These are phyloP conservation scores for Colletotrichum caudatum DNA, from an alignment of 2,329 filamentous ascomycete species.

Conservation along the genomic window DNA sequence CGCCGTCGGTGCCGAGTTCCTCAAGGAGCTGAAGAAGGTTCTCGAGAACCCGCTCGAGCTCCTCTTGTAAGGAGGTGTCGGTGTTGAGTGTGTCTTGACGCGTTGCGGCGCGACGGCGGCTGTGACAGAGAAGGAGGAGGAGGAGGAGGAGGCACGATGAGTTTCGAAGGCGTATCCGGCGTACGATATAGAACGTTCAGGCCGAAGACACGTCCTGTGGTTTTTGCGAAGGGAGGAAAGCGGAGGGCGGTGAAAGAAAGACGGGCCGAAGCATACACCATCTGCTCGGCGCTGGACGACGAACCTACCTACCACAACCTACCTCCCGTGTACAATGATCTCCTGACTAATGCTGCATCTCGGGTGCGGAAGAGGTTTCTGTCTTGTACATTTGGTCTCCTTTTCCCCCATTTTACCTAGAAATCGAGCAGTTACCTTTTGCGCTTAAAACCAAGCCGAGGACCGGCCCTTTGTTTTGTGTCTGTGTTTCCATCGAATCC, in stretches of 20 bases:
- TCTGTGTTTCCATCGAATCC: background rate
- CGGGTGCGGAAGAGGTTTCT: constrained; percentile 46
- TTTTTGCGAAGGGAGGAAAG: constrained; percentile 34
- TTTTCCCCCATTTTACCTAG: constrained; percentile 44
- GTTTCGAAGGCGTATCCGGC: constrained; percentile 35
- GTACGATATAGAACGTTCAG: constrained; percentile 36
- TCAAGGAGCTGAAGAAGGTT: constrained; percentile 96
- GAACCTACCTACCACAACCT: constrained; percentile 47
- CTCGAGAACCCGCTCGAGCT: constrained; percentile 97
- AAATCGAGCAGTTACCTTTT: constrained; percentile 44
- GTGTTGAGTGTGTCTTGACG: background rate
- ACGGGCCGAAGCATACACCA: constrained; percentile 32
- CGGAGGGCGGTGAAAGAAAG: constrained; percentile 37
- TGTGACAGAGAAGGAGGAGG: background rate
- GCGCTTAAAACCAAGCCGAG: constrained; percentile 13
- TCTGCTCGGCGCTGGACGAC: constrained; percentile 37
- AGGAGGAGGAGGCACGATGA: constrained; percentile 33
- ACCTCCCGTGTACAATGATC: constrained; percentile 58
- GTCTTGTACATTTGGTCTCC: constrained; percentile 48
- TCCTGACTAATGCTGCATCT: constrained; percentile 56
- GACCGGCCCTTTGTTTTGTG: background rate
- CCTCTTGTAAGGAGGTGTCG: constrained; percentile 72
- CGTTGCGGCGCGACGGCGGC: background rate
- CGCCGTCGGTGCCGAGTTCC: constrained; percentile 95
- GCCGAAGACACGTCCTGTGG: constrained; percentile 33